A percentile compares a stretch with the other conserved stretches of the same genome.
Evolutionary conservation across 164 flowering plant genomes (phyloP).

Genomic region (Stephania yunnanensis): DNA sequence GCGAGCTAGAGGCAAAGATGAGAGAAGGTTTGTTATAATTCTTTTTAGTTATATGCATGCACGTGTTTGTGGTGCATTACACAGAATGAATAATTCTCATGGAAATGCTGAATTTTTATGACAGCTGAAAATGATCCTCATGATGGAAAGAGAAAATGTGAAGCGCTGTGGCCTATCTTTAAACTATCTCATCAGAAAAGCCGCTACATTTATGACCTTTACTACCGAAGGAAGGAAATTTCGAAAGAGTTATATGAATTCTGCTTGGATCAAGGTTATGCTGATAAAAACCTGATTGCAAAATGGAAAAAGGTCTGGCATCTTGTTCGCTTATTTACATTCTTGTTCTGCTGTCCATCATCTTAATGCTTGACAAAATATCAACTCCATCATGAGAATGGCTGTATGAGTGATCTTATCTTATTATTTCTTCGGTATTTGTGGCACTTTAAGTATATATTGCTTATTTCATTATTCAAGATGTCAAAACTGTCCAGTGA

Average conservation of each 20-base stretch:
- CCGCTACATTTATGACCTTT: conserved; percentile 72
- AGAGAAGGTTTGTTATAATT: conserved; percentile 55
- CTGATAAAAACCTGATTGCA: conserved; percentile 66
- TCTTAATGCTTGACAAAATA: background rate
- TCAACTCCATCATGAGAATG: background rate
- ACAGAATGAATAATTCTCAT: background rate
- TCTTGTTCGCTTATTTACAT: background rate
- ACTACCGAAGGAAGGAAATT: conserved; percentile 72
- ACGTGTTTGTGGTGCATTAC: no score
- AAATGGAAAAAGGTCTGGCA: conserved; percentile 76
- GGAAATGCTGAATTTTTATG: conserved; percentile 10
- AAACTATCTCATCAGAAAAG: conserved; percentile 81
- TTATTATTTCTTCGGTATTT: background rate
- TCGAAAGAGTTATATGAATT: conserved; percentile 74
- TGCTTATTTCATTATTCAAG: background rate
- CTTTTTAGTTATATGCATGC: background rate
- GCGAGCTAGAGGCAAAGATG: conserved; percentile 78
- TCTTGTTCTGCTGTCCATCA: background rate
- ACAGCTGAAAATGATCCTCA: conserved; percentile 79
- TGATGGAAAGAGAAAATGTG: conserved; percentile 88
- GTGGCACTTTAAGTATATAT: background rate
- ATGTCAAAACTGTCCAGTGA: background rate
- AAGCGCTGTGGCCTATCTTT: conserved; percentile 80
- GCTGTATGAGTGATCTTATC: background rate
- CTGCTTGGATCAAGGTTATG: conserved; percentile 86